Conservation (phyloP, 2,329 filamentous ascomycete species). For the Penicillium sp. region DNA sequence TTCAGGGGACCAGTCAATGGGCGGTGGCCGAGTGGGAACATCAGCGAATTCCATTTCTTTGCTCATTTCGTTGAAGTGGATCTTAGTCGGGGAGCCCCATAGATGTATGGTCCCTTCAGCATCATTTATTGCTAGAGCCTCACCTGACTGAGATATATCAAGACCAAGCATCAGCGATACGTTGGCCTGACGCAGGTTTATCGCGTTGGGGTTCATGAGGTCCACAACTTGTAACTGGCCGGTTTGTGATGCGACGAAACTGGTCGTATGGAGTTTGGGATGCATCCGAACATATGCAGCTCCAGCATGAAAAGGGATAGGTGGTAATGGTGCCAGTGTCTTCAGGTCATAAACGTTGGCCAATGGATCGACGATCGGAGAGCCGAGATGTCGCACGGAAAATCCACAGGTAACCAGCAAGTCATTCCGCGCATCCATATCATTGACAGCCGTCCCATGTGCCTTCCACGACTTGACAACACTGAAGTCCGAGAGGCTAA, state of each 20-base stretch:
- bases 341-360: constrained; percentile 97
- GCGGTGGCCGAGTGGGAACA: constrained; percentile 62
- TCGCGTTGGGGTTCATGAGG: constrained; percentile 88
- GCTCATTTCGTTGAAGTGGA: constrained; percentile 83
- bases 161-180: constrained; percentile 77
- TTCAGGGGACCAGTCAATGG: constrained; percentile 72
- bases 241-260: constrained; percentile 87
- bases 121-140: constrained; percentile 81
- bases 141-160: constrained; percentile 85
- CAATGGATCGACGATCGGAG: constrained; percentile 85
- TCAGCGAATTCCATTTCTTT: constrained; percentile 79
- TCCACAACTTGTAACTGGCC: constrained; percentile 97
- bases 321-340: constrained; percentile 82
- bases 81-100: constrained; percentile 84
- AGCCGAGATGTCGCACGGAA: constrained; percentile 77
- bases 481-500: constrained; percentile 77
- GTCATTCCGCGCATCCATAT: constrained; percentile 96
- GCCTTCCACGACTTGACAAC: constrained; percentile 88
- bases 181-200: constrained; percentile 82
- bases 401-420: constrained; percentile 95
- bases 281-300: constrained; percentile 97
- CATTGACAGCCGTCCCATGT: constrained; percentile 84
- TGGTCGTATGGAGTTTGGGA: constrained; percentile 91
- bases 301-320: constrained; percentile 88
- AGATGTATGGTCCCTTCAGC: constrained; percentile 78